phyloP scores from a whole-genome alignment of 2,329 filamentous ascomycete species.

The Aspergillus sclerotialis region DNA sequence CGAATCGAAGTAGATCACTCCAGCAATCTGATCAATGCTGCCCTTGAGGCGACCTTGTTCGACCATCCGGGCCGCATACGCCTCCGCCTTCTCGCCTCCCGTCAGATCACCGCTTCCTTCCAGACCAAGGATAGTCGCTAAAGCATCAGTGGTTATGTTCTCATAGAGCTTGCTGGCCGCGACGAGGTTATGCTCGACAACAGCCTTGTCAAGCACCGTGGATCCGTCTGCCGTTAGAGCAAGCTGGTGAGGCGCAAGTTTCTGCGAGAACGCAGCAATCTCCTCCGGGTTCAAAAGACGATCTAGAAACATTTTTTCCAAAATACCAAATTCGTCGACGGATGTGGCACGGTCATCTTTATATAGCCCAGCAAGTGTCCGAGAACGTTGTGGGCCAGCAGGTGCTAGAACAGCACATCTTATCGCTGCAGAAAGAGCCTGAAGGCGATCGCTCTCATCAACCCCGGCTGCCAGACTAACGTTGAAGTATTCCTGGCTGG shows the following conservation, averaged over 20 bases:
- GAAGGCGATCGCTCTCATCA: constrained; percentile 78
- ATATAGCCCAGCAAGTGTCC: constrained; percentile 75
- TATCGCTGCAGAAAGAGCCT: constrained; percentile 78
- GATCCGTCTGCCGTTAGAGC: constrained; percentile 84
- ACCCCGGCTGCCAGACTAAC: constrained; percentile 72
- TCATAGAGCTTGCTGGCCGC: constrained; percentile 72
- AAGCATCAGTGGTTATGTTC: constrained; percentile 68
- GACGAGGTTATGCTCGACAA: constrained; percentile 92
- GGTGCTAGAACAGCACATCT: constrained; percentile 89
- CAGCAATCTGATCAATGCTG: constrained; percentile 88
- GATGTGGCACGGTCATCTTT: constrained; percentile 79
- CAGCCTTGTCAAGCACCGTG: constrained; percentile 86
- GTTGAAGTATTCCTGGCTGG: constrained; percentile 79
- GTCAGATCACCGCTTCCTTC: constrained; percentile 42
- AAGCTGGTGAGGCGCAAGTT: constrained; percentile 78
- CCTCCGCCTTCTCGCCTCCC: constrained; percentile 69
- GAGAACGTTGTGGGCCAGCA: constrained; percentile 76
- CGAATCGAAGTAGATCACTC: constrained; percentile 77
- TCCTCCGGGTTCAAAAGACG: constrained; percentile 74
- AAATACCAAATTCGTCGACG: constrained; percentile 73
- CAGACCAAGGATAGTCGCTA: constrained; percentile 71
- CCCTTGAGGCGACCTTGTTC: constrained; percentile 85
- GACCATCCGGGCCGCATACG: constrained; percentile 90
- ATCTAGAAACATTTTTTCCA: constrained; percentile 97
- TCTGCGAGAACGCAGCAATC: constrained; percentile 75